Base-by-base conservation (phyloP, 331 rosid species). In the Dryas integrifolia region DNA sequence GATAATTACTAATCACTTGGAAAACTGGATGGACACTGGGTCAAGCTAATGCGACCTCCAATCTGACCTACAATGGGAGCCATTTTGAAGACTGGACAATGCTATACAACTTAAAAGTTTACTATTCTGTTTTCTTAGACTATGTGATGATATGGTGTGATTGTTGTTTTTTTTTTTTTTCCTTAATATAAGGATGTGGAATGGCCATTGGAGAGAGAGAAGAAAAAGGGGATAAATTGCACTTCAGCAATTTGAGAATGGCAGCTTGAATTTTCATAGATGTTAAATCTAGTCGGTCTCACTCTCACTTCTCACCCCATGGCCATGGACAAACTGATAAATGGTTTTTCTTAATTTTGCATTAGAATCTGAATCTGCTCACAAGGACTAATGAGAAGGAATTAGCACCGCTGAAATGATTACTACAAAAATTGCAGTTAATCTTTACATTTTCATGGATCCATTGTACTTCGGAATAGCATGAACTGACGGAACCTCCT, bases 381-480 rank as follows among this genome's bases (percentile, higher is more conserved):
- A 55, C 46, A 45, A 43, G 50, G 18, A 62, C 26, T 18, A 13
- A 7, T 4, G 18, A 18, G 35, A 64, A 66, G 8, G 52, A 65
- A 53, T 15, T 41, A 57, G 53, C 5, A 21, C 15, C 0, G 62
- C 13, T 38, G 4, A 18, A 5, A 69, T 58, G 24, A 59, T 9
- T 43, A 21, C 53, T 61, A 43, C 24, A 53, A 68, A 59, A 75
- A 46, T 5, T 66, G 79, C 52, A 39, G 75, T 52, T 5, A 35
- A 44, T 30, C 18, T 65, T 21, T 57, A 51, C 56, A 10, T 62
- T 35, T 58, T 6, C 68, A 59, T 53, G 16, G 63, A 24, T 26
- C 63, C 43, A 58, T 24, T 11, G 41, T 58, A 58, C 1, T 11
- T 40, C 9, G 26, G 1, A 7, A 48, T 7, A 51, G 14, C 51